Percentiles rank a stretch among this genome's conserved stretches.
Conservation (phyloP, 331 rosid species). For the Prunus yedoensis region DNA sequence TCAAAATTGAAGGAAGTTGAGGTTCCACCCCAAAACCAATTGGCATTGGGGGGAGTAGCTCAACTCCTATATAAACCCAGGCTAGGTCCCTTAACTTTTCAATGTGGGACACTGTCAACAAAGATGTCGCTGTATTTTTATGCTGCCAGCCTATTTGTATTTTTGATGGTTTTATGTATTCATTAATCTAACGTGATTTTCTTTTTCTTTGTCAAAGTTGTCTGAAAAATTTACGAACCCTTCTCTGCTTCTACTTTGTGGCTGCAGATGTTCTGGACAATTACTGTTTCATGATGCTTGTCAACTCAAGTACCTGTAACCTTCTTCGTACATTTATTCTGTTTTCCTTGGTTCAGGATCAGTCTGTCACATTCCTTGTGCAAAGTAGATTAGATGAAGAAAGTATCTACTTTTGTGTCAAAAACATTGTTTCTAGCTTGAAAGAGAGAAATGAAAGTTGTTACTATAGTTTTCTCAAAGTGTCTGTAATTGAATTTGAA, state of each 20-base stretch:
- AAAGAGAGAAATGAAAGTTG: not conserved
- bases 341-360: not conserved
- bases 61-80: too few relatives aligned
- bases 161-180: not conserved
- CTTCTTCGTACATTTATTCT: constrained; percentile 9
- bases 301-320: not conserved
- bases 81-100: too few relatives aligned
- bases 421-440: not conserved
- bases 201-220: not conserved
- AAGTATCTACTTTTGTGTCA: not conserved
- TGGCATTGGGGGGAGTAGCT: too few relatives aligned
- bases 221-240: not conserved
- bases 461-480: constrained; percentile 1
- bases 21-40: too few relatives aligned
- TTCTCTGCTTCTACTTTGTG: constrained; percentile 9
- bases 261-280: constrained; percentile 27
- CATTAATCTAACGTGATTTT: not conserved
- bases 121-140: not conserved
- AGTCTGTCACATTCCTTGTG: constrained; percentile 17
- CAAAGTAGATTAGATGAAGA: constrained; percentile 21
- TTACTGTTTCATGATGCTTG: not conserved
- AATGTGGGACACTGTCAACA: too few relatives aligned
- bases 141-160: not conserved
- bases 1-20: not conserved
- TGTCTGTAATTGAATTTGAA: not conserved